Evolutionary conservation across 176 grass and related monocot species (phyloP).

Genomic region (Oryza punctata): DNA sequence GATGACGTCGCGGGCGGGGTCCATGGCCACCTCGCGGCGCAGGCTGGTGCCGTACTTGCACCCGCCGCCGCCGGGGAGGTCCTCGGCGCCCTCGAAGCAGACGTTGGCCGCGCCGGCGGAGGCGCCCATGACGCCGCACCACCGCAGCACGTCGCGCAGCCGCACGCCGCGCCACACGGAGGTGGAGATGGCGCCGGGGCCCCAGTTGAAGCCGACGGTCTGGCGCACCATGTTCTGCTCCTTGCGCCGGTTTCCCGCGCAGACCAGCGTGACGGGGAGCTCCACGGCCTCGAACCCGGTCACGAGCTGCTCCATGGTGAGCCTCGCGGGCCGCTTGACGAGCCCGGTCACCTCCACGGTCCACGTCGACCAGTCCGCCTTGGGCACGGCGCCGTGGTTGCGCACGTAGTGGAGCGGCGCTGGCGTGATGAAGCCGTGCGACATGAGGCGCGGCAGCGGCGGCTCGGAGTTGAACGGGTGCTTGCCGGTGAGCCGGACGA

Average conservation of each 20-base stretch:
- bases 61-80: constrained; percentile 62
- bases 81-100: constrained; percentile 83
- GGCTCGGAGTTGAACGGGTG: constrained; percentile 86
- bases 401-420: constrained; percentile 75
- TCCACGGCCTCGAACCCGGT: constrained; percentile 47
- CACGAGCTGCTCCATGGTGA: constrained; percentile 77
- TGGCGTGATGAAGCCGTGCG: constrained; percentile 55
- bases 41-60: constrained; percentile 81
- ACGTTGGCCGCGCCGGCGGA: constrained; percentile 51
- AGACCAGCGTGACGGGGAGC: constrained; percentile 70
- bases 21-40: constrained; percentile 55
- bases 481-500: constrained; percentile 78
- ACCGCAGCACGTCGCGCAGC: constrained; percentile 64
- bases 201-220: constrained; percentile 84
- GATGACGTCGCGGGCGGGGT: constrained; percentile 67
- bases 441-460: constrained; percentile 55
- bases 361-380: constrained; percentile 71
- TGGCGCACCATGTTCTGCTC: constrained; percentile 85
- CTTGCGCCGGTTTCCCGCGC: constrained; percentile 80
- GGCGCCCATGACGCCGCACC: constrained; percentile 54
- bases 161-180: constrained; percentile 76
- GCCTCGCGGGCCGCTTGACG: constrained; percentile 45
- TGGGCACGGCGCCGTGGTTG: constrained; percentile 67
- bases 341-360: constrained; percentile 68
- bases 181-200: constrained; percentile 72